These are phyloP conservation scores for Brachypodium distachyon DNA, from an alignment of 202 grass and related monocot species.

Conservation along the genomic window DNA sequence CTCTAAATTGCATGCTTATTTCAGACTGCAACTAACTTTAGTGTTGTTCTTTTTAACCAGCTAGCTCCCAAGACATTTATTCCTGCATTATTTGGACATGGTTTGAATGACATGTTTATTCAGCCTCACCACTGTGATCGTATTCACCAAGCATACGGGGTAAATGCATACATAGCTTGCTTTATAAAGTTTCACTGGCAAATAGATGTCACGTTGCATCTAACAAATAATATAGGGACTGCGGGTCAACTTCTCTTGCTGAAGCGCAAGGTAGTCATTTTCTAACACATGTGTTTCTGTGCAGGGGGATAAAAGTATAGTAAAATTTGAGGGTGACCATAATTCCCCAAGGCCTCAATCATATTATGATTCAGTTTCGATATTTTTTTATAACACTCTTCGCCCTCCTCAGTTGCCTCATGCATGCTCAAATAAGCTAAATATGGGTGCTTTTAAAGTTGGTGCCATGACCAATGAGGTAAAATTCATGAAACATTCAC, in stretches of 20 bases:
- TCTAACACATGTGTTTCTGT: constrained; percentile 15
- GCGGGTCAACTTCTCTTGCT: not conserved
- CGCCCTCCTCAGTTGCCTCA: constrained; percentile 69
- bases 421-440: constrained; percentile 52
- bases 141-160: constrained; percentile 83
- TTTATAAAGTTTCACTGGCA: constrained; percentile 9
- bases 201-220: not conserved
- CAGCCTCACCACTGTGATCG: constrained; percentile 79
- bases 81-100: constrained; percentile 91
- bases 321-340: constrained; percentile 98
- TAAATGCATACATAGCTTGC: constrained; percentile 27
- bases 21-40: constrained; percentile 2
- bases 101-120: constrained; percentile 87
- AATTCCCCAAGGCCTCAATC: constrained; percentile 88
- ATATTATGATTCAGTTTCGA: constrained; percentile 94
- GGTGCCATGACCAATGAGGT: constrained; percentile 64
- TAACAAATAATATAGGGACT: not conserved
- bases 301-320: constrained; percentile 83
- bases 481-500: not conserved
- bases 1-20: not conserved
- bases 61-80: constrained; percentile 80
- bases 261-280: not conserved
- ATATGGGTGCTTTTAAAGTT: constrained; percentile 59
- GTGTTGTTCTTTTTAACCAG: constrained; percentile 35
- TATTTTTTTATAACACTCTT: constrained; percentile 85